Evolutionary conservation across 1,139 yeast species (phyloP), one percentile per base, ranked within the genome.

Genomic region (Blastobotrys proliferans): DNA sequence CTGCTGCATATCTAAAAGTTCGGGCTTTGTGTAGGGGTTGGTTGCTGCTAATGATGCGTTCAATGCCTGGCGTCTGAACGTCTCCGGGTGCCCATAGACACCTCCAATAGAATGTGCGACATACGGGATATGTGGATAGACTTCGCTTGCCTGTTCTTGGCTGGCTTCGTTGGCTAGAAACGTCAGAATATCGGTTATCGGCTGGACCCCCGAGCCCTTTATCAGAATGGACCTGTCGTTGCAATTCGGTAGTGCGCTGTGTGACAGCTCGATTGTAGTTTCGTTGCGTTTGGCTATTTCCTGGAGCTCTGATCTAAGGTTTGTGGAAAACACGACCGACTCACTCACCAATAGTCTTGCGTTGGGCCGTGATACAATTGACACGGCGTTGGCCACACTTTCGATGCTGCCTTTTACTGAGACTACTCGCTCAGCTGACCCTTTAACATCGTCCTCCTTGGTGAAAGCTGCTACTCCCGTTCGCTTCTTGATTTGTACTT

Each of bases 331-430:
- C 16, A 43, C 43, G 6, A 38, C 14, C 14, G 35, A 27, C 13
- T 44, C 47, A 3, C 38, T 26, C n/a, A 46, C 40, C 32, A 46
- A 10, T 6, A 40, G 22, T 33, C 38, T 34, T 9, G 40, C 35
- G 6, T 35, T 33, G 11, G 33, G 37, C 19, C 30, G 24, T 14
- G 38, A 27, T 10, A 36, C 32, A 13, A 13, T 35, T 21, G 28
- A 17, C 2, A 50, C 74, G 80, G 50, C 47, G 21, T 77, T 74
- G 8, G 94, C 87, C 11, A 83, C 92, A 51, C 77, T 74, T 51
- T 82, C 88, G 1, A 85, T 75, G 0, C 83, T 70, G 0, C 95
- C 95, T 47, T 81, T 70, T 2, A 85, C 81, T 47, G 80, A 76
- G 13, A 84, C 73, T 34, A 85, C 82, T 50, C 94, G 69, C 55